Evolutionary conservation across 306 rosid species (phyloP).

Genomic region (Ziziphus jujuba): DNA sequence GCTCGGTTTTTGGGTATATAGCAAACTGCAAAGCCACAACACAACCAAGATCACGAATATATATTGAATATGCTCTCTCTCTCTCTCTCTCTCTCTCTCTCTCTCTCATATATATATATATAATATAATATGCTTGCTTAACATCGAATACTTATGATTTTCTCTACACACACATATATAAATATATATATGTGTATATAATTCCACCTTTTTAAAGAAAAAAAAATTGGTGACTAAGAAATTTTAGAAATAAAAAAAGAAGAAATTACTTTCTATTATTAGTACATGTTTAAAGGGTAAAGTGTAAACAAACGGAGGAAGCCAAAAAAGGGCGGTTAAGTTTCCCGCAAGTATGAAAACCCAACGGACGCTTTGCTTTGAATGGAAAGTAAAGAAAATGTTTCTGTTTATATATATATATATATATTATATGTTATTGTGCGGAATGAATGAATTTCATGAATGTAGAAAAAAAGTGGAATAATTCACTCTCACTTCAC

Average conservation of each 20-base stretch:
- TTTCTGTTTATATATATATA: neutral
- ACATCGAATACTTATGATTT: too few relatives aligned
- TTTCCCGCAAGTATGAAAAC: constrained; percentile 49
- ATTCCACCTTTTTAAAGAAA: neutral
- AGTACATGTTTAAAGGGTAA: constrained; percentile 7
- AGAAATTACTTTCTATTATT: neutral
- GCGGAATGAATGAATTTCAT: too few relatives aligned
- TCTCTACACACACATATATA: too few relatives aligned
- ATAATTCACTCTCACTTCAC: too few relatives aligned
- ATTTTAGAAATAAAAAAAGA: too few relatives aligned
- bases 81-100: neutral
- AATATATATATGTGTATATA: neutral
- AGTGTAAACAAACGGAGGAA: constrained; percentile 27
- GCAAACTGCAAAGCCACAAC: neutral
- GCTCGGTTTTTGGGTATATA: constrained; percentile 28
- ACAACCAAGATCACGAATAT: neutral
- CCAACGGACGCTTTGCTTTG: constrained; percentile 51
- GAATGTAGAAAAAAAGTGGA: too few relatives aligned
- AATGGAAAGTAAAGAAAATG: constrained; percentile 33
- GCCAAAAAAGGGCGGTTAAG: constrained; percentile 39
- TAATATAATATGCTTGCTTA: too few relatives aligned
- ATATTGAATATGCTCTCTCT: neutral
- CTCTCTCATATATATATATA: neutral
- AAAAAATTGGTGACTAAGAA: too few relatives aligned
- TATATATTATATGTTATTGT: neutral